Base-by-base conservation (phyloP, 1,284 basidiomycete genomes). In the Rhodotorula sp. region DNA sequence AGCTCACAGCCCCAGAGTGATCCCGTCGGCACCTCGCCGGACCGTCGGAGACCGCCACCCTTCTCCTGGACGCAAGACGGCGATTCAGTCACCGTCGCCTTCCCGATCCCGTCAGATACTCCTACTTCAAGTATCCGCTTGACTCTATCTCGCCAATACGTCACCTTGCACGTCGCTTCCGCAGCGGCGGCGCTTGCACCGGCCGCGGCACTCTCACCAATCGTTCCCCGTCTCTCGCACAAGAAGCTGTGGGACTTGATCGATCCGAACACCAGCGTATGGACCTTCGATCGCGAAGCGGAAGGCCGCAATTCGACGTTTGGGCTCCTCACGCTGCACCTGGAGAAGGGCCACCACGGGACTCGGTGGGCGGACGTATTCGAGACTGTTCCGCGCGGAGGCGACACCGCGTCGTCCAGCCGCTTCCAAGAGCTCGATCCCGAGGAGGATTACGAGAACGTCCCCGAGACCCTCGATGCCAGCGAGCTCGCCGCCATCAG, bases 51-150 rank as follows among this genome's bases (percentile, higher is more conserved):
- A 26, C 67, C 74, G 26, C 86, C 86, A 26, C 89, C 91, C 1
- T 96, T 93, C 80, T 90, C 91, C 0, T 98, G 95, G 95, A 91
- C 88, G 0, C 95, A 98, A 79, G 89, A 89, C 5, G 79, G 86
- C 4, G 91, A 93, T 78, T 87, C 89, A 0, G 82, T 97, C 53
- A 93, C 91, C 0, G 80, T 97, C 68, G 88, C 87, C 0, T 89
- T 97, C 76, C 87, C 91, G 2, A 84, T 97, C 4, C 91, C 91
- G 0, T 84, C 88, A 0, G 84, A 83, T 67, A 91, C 87, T 0
- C 80, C 84, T 4, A 88, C 87, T 68, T 83, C 84, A 26, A 84
- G 85, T 61, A 89, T 95, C 77, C 84, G 83, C 62, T 85, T 93
- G 46, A 80, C 82, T 0, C 88, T 96, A 77, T 86, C 87, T 6